Percentiles rank a stretch among this genome's conserved stretches.
These are phyloP conservation scores for Silene latifolia DNA, from an alignment of 148 eudicot species.

Conservation along the genomic window DNA sequence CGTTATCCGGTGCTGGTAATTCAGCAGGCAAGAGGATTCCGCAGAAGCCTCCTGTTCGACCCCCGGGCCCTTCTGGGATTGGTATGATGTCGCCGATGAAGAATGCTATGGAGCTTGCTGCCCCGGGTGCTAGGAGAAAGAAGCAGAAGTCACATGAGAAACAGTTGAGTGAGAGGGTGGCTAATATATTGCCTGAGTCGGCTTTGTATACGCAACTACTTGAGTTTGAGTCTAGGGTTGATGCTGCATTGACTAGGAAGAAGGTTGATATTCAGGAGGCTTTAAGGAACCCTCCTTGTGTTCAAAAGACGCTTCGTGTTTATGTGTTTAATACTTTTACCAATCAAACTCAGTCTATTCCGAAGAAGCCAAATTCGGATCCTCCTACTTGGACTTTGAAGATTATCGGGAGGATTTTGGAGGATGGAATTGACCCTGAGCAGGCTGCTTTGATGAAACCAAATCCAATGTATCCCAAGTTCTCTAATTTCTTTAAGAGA, in stretches of 20 bases:
- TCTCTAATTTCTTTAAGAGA: conserved; percentile 79
- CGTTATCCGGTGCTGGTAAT: conserved; percentile 32
- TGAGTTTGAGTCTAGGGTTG: conserved; percentile 95
- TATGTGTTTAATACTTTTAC: conserved; percentile 86
- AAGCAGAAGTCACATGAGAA: conserved; percentile 82
- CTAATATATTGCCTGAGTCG: conserved; percentile 88
- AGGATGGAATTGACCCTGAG: conserved; percentile 81
- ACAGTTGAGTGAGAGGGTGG: conserved; percentile 61
- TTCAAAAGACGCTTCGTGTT: conserved; percentile 85
- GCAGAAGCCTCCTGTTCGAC: conserved; percentile 75
- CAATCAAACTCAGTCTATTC: conserved; percentile 62
- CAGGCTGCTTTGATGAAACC: conserved; percentile 64
- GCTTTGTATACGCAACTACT: conserved; percentile 88
- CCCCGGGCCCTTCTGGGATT: conserved; percentile 47
- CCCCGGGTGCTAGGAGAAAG: conserved; percentile 69
- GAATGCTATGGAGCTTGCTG: conserved; percentile 53
- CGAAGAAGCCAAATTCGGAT: conserved; percentile 70
- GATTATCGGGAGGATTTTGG: conserved; percentile 84
- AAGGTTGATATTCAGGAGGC: conserved; percentile 93
- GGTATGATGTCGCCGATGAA: conserved; percentile 61
- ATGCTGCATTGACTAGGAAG: conserved; percentile 78
- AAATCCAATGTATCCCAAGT: conserved; percentile 71
- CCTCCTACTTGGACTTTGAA: conserved; percentile 92
- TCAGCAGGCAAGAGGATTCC: conserved; percentile 40
- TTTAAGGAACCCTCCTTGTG: conserved; percentile 66